Evolutionary conservation across 148 eudicot species (phyloP), one percentile per base, ranked within the genome.

Genomic region (Silene latifolia): DNA sequence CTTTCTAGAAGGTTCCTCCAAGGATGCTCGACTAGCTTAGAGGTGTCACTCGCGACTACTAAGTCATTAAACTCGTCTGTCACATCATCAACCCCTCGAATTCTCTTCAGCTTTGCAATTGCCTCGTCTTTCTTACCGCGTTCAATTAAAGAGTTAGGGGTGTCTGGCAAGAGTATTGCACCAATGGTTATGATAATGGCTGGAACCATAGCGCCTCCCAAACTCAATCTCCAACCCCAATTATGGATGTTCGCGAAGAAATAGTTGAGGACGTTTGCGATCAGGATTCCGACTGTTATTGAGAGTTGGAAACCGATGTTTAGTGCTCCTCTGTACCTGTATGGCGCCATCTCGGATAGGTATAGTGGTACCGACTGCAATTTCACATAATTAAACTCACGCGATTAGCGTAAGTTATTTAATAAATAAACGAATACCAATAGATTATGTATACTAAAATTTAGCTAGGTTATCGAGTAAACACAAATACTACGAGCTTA

Each of bases 281-380:
- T 77, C 21, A 91, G 51, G 75, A 89, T 89, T 10, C 97, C 97
- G 3, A 89, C 74, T 12, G 90, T 85, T 79, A 91, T 88, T 4
- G 93, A 89, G 27, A 91, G 83, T 71, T 89, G 97, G 74, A 91
- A 91, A 0, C 83, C 88, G 2, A 87, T 85, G 88, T 91, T 91
- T 19, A 91, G 86, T 23, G 91, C 84, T 62, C 93, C 97, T 79
- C 93, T 78, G 83, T 73, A 88, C 76, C 81, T 91, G 89, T 87
- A 89, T 0, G 97, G 97, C 2, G 93, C 97, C 91, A 85, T 91
- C 60, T 89, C 91, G 10, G 97, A 91, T n/a, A 91, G 79, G 84
- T 89, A 89, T 0, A 91, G 81, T 9, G 93, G 93, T 51, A 91
- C 93, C 0, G 93, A 84, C 96, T 87, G 88, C 44, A 39, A 39